Evolutionary conservation across 2,329 filamentous ascomycete genomes (phyloP), one percentile per base, ranked within the genome.

Genomic region (Fusarium beomiforme): DNA sequence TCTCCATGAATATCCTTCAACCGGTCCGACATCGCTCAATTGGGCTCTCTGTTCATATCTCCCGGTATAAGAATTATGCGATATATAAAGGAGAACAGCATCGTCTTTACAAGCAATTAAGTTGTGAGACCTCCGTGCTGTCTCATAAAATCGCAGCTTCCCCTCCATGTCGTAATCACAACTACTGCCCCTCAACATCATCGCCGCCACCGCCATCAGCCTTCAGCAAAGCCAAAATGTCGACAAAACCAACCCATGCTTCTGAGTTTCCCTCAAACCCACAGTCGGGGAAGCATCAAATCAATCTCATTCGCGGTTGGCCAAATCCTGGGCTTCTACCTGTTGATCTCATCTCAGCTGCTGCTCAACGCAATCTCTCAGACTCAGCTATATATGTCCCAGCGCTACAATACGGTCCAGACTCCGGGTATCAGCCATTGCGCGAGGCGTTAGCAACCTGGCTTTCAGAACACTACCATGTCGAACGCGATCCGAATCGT

Each of bases 331-430:
- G 78, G 21, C 87, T 96, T 10, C 86, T 97, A 13, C 93, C 94
- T 10, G 86, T 87, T 5, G 79, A 84, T 8, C 83, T 90, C 17
- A 85, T 97, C 61, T 85, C 87, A 37, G 81, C 83, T 31, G 91
- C 93, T 29, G 84, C 91, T 61, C 82, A 86, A 63, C 82, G 83
- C 56, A 88, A 90, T 12, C 86, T 97, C 50, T 84, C 87, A 17
- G 84, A 91, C 76, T 86, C 89, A 13, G 77, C 80, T 12, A 82
- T 91, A 61, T 88, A 86, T 60, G 82, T 85, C 5, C 88, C 90
- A 2, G 91, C 87, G n/a, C 85, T 97, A 39, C 86, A 91, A 63
- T 97, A 97, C 77, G 95, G 92, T 0, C 91, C 93, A 1, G 93
- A 97, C 78, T 83, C 88, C 44, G 95, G 95, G 31, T 92, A 92